Percentiles rank a stretch among this genome's conserved stretches.
Evolutionary conservation across 768 basidiomycete genomes (phyloP).

Genomic region (Lactarius indigo): DNA sequence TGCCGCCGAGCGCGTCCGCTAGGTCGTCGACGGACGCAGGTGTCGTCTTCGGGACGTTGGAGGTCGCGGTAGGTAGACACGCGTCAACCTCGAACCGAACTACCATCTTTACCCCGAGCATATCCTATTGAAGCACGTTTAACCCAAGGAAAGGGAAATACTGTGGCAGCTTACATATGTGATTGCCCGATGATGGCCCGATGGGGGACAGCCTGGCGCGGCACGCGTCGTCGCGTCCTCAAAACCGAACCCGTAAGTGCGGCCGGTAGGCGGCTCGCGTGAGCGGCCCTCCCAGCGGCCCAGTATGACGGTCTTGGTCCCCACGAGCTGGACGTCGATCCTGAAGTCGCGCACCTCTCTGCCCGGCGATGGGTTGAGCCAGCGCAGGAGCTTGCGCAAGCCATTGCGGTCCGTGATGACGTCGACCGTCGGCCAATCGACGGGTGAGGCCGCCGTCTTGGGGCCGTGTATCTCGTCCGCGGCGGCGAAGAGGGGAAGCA

Average conservation of each 20-base stretch:
- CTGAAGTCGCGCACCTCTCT: slow-evolving; percentile 50
- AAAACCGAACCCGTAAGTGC: slow-evolving; percentile 58
- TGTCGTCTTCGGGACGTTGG: neutral
- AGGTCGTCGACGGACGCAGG: slow-evolving; percentile 26
- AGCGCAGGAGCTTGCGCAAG: slow-evolving; percentile 59
- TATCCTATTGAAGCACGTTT: slow-evolving; percentile 39
- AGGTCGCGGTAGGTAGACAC: slow-evolving; percentile 2
- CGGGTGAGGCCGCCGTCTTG: slow-evolving; percentile 6
- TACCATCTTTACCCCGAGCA: slow-evolving; percentile 55
- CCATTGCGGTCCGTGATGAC: slow-evolving; percentile 63
- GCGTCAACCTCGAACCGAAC: slow-evolving; percentile 58
- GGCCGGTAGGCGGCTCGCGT: slow-evolving; percentile 30
- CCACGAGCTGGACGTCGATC: slow-evolving; percentile 67
- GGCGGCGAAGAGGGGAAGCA: slow-evolving; percentile 60
- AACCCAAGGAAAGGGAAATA: neutral
- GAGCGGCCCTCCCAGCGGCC: slow-evolving; percentile 53
- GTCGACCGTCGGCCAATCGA: slow-evolving; percentile 41
- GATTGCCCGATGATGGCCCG: slow-evolving; percentile 62
- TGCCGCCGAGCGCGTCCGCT: slow-evolving; percentile 23
- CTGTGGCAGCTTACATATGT: slow-evolving; percentile 48
- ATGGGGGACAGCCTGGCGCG: slow-evolving; percentile 46
- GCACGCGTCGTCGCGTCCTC: slow-evolving; percentile 50
- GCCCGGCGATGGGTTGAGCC: slow-evolving; percentile 35
- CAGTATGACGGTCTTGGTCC: slow-evolving; percentile 55
- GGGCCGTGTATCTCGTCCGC: slow-evolving; percentile 41